Evolutionary conservation across 192 early-diverging fungal genomes (phyloP).

Genomic region (Irineochytrium annulatum): DNA sequence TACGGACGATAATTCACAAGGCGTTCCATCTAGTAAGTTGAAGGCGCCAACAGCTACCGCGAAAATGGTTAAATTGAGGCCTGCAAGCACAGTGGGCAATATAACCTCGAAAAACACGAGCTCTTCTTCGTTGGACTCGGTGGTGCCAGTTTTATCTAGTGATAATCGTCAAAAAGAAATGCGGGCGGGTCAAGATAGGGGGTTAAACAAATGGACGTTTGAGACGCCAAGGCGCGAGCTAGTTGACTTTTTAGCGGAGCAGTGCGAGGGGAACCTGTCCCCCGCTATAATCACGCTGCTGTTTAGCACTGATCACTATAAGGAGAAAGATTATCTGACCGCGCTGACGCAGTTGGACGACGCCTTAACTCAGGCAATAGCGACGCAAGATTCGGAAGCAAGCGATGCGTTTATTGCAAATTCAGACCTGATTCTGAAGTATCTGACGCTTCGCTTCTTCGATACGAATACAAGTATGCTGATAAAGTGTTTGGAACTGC

Average conservation of each 20-base stretch:
- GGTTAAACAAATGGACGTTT: slow-evolving; percentile 64
- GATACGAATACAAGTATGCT: slow-evolving; percentile 88
- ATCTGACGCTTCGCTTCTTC: slow-evolving; percentile 82
- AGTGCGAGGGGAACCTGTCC: slow-evolving; percentile 59
- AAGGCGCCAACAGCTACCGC: background rate
- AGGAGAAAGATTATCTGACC: slow-evolving; percentile 72
- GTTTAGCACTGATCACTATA: slow-evolving; percentile 82
- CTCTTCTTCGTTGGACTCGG: background rate
- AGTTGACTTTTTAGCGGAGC: slow-evolving; percentile 55
- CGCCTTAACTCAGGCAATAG: slow-evolving; percentile 39
- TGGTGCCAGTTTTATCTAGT: slow-evolving; percentile 53
- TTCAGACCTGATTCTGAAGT: slow-evolving; percentile 79
- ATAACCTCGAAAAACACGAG: background rate
- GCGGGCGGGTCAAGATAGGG: slow-evolving; percentile 67
- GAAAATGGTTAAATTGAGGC: background rate
- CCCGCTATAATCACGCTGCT: slow-evolving; percentile 53
- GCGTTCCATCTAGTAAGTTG: too few species aligned
- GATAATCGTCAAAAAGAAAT: slow-evolving; percentile 66
- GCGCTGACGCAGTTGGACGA: slow-evolving; percentile 70
- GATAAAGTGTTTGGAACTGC: slow-evolving; percentile 75
- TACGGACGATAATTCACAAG: background rate
- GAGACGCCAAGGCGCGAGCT: slow-evolving; percentile 64
- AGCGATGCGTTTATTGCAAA: slow-evolving; percentile 55
- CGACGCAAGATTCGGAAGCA: slow-evolving; percentile 23
- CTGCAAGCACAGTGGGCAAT: background rate